phyloP scores from a whole-genome alignment of 495 filamentous ascomycete species.

The Gamarada debralockiae region DNA sequence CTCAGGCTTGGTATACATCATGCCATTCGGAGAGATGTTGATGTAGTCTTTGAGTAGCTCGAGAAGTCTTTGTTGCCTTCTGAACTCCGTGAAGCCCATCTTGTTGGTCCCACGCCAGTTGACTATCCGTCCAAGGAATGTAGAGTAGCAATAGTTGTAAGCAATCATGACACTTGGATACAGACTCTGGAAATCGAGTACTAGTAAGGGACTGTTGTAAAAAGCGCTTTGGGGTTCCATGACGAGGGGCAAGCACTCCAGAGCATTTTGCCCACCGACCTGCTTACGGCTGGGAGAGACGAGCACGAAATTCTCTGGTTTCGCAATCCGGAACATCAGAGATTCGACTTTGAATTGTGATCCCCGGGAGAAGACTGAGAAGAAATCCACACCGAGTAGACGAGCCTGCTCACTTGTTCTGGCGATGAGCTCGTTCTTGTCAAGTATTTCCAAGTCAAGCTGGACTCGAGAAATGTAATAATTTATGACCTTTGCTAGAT shows the following conservation, averaged over 20 bases:
- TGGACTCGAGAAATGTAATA: conserved; percentile 76
- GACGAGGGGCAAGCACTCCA: conserved; percentile 91
- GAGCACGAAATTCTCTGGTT: conserved; percentile 90
- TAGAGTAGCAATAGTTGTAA: conserved; percentile 99
- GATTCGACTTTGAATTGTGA: conserved; percentile 99
- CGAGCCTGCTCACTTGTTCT: conserved; percentile 94
- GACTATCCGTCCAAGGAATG: conserved; percentile 80
- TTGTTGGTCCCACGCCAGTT: conserved; percentile 89
- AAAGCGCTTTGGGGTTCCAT: conserved; percentile 98
- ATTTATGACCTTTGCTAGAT: conserved; percentile 70
- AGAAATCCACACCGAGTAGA: conserved; percentile 91
- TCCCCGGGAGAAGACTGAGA: conserved; percentile 87
- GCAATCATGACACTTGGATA: conserved; percentile 99
- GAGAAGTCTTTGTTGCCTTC: conserved; percentile 67
- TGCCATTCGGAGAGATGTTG: conserved; percentile 93
- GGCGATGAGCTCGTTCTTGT: conserved; percentile 82
- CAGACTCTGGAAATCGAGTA: conserved; percentile 93
- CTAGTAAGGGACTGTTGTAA: conserved; percentile 83
- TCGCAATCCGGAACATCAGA: conserved; percentile 97
- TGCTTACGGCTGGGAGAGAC: conserved; percentile 88
- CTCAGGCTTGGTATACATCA: conserved; percentile 86
- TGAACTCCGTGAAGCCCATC: conserved; percentile 88
- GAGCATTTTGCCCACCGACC: conserved; percentile 88
- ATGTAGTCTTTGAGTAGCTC: conserved; percentile 80
- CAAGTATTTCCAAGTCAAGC: conserved; percentile 85